Conservation (phyloP, 2,329 filamentous ascomycete genomes). For the Paracoccidioides lutzii region DNA sequence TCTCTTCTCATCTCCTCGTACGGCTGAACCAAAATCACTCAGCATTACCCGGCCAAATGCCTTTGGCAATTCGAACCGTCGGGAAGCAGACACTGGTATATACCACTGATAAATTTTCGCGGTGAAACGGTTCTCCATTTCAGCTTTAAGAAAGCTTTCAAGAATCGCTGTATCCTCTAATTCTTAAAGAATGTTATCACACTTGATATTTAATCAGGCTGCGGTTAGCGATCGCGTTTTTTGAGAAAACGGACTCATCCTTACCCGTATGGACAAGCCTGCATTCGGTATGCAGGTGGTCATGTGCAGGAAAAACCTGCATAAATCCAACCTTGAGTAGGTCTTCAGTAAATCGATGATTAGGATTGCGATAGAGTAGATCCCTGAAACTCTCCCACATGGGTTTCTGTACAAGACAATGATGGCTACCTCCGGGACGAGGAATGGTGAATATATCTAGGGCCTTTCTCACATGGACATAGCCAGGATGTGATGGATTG, state of each 20-base stretch:
- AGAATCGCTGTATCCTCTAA: slow-evolving; percentile 27
- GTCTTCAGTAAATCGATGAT: slow-evolving; percentile 25
- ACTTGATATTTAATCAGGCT: slow-evolving; percentile 28
- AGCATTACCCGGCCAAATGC: slow-evolving; percentile 23
- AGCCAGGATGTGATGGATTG: slow-evolving; percentile 17
- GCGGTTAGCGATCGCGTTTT: background rate
- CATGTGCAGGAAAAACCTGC: slow-evolving; percentile 5
- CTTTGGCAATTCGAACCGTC: slow-evolving; percentile 22
- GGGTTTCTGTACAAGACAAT: slow-evolving; percentile 24
- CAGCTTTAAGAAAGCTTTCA: slow-evolving; percentile 21
- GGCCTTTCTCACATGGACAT: slow-evolving; percentile 18
- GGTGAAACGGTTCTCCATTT: slow-evolving; percentile 27
- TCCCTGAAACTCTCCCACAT: slow-evolving; percentile 32
- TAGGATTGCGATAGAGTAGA: slow-evolving; percentile 26
- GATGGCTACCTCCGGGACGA: slow-evolving; percentile 15
- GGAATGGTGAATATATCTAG: slow-evolving; percentile 23
- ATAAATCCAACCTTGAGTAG: slow-evolving; percentile 17
- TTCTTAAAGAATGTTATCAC: slow-evolving; percentile 30
- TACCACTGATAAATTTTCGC: slow-evolving; percentile 23
- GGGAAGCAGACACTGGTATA: slow-evolving; percentile 24
- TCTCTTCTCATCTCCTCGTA: slow-evolving; percentile 24
- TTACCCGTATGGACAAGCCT: slow-evolving; percentile 35
- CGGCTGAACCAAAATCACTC: slow-evolving; percentile 28
- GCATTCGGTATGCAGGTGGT: slow-evolving; percentile 28
- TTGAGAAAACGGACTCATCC: background rate